Evolutionary conservation across 495 filamentous ascomycete genomes (phyloP).

Genomic region (Penicillium parvum): DNA sequence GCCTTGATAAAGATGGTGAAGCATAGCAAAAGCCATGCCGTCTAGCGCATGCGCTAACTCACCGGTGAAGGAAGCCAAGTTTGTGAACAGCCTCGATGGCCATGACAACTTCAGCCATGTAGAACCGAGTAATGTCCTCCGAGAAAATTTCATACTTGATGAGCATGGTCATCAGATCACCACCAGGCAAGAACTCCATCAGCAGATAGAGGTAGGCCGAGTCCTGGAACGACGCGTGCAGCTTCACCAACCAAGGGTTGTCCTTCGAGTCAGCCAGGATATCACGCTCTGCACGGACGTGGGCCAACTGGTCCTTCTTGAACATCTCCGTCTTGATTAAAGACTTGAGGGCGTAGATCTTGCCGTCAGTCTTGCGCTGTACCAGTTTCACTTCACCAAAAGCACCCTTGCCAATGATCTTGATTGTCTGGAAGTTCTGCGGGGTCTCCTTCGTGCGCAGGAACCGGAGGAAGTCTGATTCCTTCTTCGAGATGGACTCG

Average conservation of each 20-base stretch:
- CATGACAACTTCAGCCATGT: constrained; percentile 96
- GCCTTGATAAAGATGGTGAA: too few relatives aligned
- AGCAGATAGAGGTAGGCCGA: constrained; percentile 93
- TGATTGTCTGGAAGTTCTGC: constrained; percentile 89
- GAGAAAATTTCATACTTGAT: constrained; percentile 99
- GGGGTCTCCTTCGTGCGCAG: constrained; percentile 87
- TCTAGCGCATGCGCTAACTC: too few relatives aligned
- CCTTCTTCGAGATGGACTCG: constrained; percentile 71
- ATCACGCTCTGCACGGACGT: constrained; percentile 96
- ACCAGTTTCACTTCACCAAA: constrained; percentile 98
- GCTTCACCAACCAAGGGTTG: constrained; percentile 97
- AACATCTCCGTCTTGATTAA: constrained; percentile 99
- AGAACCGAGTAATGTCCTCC: constrained; percentile 97
- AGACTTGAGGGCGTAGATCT: constrained; percentile 97
- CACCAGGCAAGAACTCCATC: constrained; percentile 98
- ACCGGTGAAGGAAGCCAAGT: constrained; percentile 98
- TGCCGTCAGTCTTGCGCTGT: constrained; percentile 90
- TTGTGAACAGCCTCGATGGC: constrained; percentile 98
- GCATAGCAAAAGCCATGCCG: too few relatives aligned
- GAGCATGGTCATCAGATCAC: constrained; percentile 99
- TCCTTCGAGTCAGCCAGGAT: constrained; percentile 93
- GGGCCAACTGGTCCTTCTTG: constrained; percentile 98
- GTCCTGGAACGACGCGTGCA: constrained; percentile 97
- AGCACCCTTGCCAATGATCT: constrained; percentile 97
- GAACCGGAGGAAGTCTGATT: constrained; percentile 90